phyloP scores from a whole-genome alignment of 2,329 filamentous ascomycete species.

The Sphaceloma murrayae region DNA sequence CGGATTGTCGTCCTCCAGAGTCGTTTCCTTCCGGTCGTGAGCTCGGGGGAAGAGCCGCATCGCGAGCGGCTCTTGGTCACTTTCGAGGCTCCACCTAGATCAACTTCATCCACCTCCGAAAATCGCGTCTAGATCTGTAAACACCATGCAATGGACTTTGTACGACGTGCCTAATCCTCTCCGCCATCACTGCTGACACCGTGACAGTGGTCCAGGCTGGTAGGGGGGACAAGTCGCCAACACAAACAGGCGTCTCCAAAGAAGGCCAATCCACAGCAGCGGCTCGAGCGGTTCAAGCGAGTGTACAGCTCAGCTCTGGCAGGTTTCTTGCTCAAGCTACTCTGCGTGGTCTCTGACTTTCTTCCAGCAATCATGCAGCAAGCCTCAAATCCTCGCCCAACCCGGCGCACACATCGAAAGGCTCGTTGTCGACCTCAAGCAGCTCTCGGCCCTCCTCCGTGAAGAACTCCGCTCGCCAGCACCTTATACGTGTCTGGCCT shows the following conservation, averaged over 20 bases:
- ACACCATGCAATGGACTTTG: constrained; percentile 20
- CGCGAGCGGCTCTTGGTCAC: no score
- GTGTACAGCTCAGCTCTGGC: constrained; percentile 52
- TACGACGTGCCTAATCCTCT: neutral
- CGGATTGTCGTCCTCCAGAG: no score
- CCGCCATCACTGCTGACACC: neutral
- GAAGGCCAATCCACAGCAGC: constrained; percentile 48
- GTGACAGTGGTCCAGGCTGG: constrained; percentile 50
- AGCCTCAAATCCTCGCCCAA: constrained; percentile 40
- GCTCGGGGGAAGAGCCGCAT: no score
- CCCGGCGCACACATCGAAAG: constrained; percentile 43
- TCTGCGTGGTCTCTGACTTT: constrained; percentile 14
- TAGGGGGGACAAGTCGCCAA: constrained; percentile 45
- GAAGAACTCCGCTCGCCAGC: constrained; percentile 82
- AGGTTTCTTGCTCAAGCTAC: constrained; percentile 12
- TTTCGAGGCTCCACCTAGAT: no score
- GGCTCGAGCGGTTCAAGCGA: constrained; percentile 52
- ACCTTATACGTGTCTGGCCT: constrained; percentile 84
- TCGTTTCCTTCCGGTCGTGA: no score
- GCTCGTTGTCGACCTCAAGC: constrained; percentile 46
- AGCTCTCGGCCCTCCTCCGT: constrained; percentile 59
- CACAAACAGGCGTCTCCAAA: constrained; percentile 38
- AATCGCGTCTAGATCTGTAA: neutral
- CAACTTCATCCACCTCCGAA: neutral
- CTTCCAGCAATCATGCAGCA: constrained; percentile 51